Evolutionary conservation across 1,284 basidiomycete genomes (phyloP).

Genomic region (Fomitopsis pinicola): DNA sequence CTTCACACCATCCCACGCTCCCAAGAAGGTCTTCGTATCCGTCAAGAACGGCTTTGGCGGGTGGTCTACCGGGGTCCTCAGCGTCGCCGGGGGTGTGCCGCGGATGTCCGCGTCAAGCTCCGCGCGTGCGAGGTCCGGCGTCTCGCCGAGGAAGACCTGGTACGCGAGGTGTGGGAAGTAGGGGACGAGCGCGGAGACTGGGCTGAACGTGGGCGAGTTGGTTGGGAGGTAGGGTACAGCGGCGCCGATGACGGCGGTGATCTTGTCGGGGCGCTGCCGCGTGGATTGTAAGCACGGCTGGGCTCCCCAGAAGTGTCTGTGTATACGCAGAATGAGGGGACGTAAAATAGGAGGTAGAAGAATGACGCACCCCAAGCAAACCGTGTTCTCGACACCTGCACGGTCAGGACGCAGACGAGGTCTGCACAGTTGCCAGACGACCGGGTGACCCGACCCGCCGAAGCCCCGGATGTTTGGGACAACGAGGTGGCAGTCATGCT

Average conservation of each 20-base stretch:
- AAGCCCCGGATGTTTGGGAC: constrained; percentile 47
- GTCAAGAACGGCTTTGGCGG: constrained; percentile 52
- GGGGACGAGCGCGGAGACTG: constrained; percentile 37
- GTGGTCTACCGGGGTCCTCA: no score
- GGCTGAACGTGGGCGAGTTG: constrained; percentile 39
- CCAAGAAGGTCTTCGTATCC: constrained; percentile 46
- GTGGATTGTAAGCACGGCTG: constrained; percentile 63
- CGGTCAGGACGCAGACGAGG: no score
- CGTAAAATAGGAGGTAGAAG: no score
- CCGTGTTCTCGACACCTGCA: no score
- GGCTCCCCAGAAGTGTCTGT: constrained; percentile 46
- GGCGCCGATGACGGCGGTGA: constrained; percentile 55
- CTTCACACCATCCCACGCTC: constrained; percentile 41
- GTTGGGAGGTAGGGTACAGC: constrained; percentile 57
- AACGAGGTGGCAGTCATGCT: constrained; percentile 57
- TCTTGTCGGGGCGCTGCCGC: constrained; percentile 56
- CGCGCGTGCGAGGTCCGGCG: constrained; percentile 40
- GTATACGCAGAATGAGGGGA: neutral
- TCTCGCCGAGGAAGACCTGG: constrained; percentile 53
- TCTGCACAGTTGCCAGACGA: constrained; percentile 34
- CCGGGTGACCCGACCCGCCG: no score
- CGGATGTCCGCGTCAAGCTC: constrained; percentile 55
- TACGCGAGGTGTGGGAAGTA: constrained; percentile 52
- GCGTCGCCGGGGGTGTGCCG: constrained; percentile 48
- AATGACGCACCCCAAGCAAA: no score